Evolutionary conservation across 495 filamentous ascomycete genomes (phyloP), one percentile per base, ranked within the genome.

Genomic region (Cenococcum geophilum): DNA sequence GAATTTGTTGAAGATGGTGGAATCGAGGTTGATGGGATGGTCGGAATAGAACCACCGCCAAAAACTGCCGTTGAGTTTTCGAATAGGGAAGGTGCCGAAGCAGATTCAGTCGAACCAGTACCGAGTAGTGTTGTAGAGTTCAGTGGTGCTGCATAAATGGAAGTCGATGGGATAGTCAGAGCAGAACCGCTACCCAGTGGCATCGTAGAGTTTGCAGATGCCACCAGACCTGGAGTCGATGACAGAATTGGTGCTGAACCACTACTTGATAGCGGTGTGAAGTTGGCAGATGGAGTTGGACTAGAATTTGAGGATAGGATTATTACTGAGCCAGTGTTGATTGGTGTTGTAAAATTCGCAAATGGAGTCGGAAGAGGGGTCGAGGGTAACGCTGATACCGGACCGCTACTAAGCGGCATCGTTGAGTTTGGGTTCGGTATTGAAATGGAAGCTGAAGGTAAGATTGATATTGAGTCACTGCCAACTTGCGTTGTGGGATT

Each of bases 191-290:
- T 57, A 1, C 18, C 37, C 20, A 43, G 1, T 6, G 27, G 16
- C 21, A 23, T 52, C 18, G 49, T 57, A 0, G 53, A 55, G 37
- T 59, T 63, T 4, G 49, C 60, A 16, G 23, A 57, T 21, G 20
- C 54, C 4, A 53, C 51, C 32, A 53, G 60, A 21, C n/a, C 16
- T 16, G 18, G 3, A 1, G 18, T 48, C 4, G 59, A 56, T 10
- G 52, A 37, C 14, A 20, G 32, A 21, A 27, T 2, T 32, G 27
- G 32, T 0, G 20, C 45, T 27, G 57, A 55, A 4, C 62, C 62
- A 18, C 52, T 37, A 53, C 40, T 14, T 1, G 22, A 20, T 18
- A n/a, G 45, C 8, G n/a, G 6, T 18, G 45, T 49, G 18, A 22
- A 18, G 45, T 49, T 49, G 1, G 45, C 45, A 18, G 45, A 49